Evolutionary conservation across 2,329 filamentous ascomycete species (phyloP).

Genomic region (Juglanconis sp.): DNA sequence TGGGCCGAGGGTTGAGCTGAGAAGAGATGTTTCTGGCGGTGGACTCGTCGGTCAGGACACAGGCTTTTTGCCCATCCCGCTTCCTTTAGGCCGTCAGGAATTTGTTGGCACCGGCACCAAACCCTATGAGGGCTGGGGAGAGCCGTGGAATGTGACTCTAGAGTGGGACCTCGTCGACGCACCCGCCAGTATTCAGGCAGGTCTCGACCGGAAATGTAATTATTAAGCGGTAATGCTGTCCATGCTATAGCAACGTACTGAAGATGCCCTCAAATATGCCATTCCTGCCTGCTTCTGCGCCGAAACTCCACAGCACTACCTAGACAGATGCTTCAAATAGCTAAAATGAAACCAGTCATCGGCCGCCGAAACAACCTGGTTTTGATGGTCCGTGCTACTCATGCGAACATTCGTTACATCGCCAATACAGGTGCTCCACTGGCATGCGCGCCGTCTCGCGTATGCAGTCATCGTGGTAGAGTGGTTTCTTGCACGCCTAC

Average conservation of each 20-base stretch:
- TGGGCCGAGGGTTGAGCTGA: constrained; percentile 8
- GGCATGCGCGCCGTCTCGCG: constrained; percentile 32
- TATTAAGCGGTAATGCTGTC: no score
- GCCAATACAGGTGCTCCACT: constrained; percentile 37
- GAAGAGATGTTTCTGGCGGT: constrained; percentile 5
- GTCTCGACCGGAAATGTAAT: no score
- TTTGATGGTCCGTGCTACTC: background rate
- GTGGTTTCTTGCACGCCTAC: constrained; percentile 40
- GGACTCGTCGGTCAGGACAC: constrained; percentile 5
- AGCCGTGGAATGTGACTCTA: constrained; percentile 1
- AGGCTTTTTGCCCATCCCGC: constrained; percentile 5
- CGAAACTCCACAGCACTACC: no score
- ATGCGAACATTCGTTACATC: constrained; percentile 39
- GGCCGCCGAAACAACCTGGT: no score
- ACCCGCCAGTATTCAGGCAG: background rate
- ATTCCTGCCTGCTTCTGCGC: no score
- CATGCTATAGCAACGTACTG: no score
- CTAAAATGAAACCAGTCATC: no score
- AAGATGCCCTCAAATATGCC: no score
- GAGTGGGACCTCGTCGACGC: constrained; percentile 6
- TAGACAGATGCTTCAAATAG: no score
- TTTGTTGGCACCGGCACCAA: background rate
- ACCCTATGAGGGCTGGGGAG: background rate
- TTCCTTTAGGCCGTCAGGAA: background rate
- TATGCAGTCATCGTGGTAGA: constrained; percentile 50